Conservation (phyloP, 495 filamentous ascomycete species). For the Talaromyces thailandensis region DNA sequence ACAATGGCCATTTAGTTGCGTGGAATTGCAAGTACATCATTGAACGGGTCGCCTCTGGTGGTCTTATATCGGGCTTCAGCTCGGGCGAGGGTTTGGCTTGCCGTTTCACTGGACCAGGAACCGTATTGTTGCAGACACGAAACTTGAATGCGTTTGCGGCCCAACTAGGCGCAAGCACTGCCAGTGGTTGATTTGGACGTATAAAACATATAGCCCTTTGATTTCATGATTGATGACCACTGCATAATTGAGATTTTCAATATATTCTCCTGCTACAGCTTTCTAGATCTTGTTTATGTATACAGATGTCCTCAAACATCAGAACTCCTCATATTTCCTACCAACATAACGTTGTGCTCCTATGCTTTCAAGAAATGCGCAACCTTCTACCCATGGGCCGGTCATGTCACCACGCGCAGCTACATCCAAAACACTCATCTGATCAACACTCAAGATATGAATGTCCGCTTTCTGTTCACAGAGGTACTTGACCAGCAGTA, state of each 20-base stretch:
- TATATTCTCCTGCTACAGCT: too few relatives aligned
- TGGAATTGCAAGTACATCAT: conserved; percentile 93
- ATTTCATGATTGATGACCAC: too few relatives aligned
- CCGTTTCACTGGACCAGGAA: conserved; percentile 87
- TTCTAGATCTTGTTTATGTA: too few relatives aligned
- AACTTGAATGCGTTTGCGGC: conserved; percentile 58
- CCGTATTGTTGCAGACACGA: conserved; percentile 87
- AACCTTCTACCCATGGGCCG: conserved; percentile 1
- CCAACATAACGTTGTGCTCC: too few relatives aligned
- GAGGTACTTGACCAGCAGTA: conserved; percentile 3
- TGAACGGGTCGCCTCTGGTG: conserved; percentile 81
- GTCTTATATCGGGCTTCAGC: conserved; percentile 70
- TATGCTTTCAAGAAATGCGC: too few relatives aligned
- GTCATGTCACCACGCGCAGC: not conserved
- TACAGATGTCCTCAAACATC: too few relatives aligned
- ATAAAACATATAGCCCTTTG: too few relatives aligned
- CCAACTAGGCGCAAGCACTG: conserved; percentile 24
- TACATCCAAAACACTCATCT: not conserved
- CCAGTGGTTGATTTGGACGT: conserved; percentile 12
- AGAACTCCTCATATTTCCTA: too few relatives aligned
- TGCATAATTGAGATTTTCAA: too few relatives aligned
- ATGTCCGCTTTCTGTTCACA: too few relatives aligned
- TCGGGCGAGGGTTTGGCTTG: conserved; percentile 86
- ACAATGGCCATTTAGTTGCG: conserved; percentile 93
- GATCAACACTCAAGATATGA: too few relatives aligned